Conservation (phyloP, 1,284 basidiomycete species). For the Phellopilus nigrolimitatus region DNA sequence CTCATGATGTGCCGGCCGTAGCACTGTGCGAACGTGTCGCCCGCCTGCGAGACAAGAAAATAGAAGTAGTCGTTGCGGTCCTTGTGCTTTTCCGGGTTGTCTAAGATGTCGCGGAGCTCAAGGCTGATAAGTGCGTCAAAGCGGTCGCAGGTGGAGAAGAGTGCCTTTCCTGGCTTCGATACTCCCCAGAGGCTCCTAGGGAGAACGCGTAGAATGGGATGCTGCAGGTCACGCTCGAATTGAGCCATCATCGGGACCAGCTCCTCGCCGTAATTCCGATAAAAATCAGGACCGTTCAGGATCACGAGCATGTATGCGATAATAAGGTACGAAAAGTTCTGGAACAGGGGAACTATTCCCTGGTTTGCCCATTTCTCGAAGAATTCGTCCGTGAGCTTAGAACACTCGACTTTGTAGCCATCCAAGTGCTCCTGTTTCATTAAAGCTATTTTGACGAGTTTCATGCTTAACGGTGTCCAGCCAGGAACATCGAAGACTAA, state of each 20-base stretch:
- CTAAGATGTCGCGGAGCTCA: conserved; percentile 10
- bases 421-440: conserved; percentile 8
- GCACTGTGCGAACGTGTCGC: background rate
- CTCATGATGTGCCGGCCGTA: conserved; percentile 14
- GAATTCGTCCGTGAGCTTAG: conserved; percentile 12
- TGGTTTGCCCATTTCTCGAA: conserved; percentile 11
- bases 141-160: background rate
- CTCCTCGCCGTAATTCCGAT: conserved; percentile 14
- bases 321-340: conserved; percentile 16
- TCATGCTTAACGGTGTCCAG: conserved; percentile 9
- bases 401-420: background rate
- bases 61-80: conserved; percentile 17
- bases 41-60: conserved; percentile 1
- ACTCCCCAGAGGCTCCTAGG: conserved; percentile 9
- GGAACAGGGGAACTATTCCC: conserved; percentile 16
- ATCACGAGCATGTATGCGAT: conserved; percentile 10
- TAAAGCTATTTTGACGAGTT: conserved; percentile 8
- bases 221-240: conserved; percentile 17
- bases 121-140: conserved; percentile 7
- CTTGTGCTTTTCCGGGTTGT: conserved; percentile 16
- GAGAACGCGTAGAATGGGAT: conserved; percentile 12
- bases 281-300: conserved; percentile 15
- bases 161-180: conserved; percentile 3
- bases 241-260: conserved; percentile 14
- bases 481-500: conserved; percentile 11